These are phyloP conservation scores for Termitomyces sp. DNA, from an alignment of 768 basidiomycete genomes.

Conservation along the genomic window DNA sequence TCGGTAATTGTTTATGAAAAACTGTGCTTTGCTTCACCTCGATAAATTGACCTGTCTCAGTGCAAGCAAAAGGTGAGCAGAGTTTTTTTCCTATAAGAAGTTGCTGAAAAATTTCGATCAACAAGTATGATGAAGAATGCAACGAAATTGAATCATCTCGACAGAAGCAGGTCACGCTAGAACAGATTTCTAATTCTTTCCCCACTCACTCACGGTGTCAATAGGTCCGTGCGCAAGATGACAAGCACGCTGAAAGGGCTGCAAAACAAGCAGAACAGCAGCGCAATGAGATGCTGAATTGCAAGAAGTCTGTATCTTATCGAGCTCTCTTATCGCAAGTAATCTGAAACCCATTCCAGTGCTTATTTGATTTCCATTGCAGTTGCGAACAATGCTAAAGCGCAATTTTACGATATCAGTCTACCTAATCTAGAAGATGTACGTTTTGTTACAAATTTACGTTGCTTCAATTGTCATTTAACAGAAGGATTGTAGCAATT, in stretches of 20 bases:
- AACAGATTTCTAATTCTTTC: background rate
- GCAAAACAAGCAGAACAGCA: slow-evolving; percentile 76
- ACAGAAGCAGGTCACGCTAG: slow-evolving; percentile 65
- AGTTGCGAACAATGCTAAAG: slow-evolving; percentile 64
- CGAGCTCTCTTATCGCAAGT: background rate
- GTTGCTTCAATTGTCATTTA: background rate
- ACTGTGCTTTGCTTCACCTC: background rate
- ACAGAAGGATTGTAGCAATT: slow-evolving; percentile 46
- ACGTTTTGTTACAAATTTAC: slow-evolving; percentile 19
- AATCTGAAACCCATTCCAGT: slow-evolving; percentile 26
- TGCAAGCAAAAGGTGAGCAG: slow-evolving; percentile 55
- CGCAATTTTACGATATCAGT: slow-evolving; percentile 66
- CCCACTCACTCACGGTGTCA: slow-evolving; percentile 2
- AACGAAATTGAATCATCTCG: slow-evolving; percentile 63
- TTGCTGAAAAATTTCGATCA: slow-evolving; percentile 15
- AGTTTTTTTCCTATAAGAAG: background rate
- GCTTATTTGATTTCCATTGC: slow-evolving; percentile 67
- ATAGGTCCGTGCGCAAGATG: slow-evolving; percentile 64
- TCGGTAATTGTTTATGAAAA: slow-evolving; percentile 20
- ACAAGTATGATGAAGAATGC: slow-evolving; percentile 78
- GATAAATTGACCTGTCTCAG: slow-evolving; percentile 24
- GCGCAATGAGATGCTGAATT: slow-evolving; percentile 69
- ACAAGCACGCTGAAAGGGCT: slow-evolving; percentile 69
- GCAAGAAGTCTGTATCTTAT: slow-evolving; percentile 61
- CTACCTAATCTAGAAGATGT: slow-evolving; percentile 71